phyloP scores from a whole-genome alignment of 306 rosid genomes.

The Lathyrus oleraceus region DNA sequence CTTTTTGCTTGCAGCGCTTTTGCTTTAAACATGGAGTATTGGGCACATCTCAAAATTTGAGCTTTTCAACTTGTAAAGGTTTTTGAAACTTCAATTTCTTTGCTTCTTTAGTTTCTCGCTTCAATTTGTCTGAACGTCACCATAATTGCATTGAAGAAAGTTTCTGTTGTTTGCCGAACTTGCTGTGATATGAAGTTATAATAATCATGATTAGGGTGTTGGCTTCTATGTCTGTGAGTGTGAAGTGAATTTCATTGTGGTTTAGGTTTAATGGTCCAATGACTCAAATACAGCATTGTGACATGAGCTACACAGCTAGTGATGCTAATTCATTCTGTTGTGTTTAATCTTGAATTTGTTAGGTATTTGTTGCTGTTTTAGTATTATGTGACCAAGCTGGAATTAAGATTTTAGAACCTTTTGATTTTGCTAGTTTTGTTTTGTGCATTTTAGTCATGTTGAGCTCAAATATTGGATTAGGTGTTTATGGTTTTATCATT shows the following conservation, averaged over 20 bases:
- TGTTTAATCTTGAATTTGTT: neutral
- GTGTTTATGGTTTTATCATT: neutral
- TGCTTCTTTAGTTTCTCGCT: neutral
- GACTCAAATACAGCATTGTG: neutral
- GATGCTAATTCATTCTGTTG: conserved; percentile 16
- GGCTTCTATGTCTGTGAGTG: neutral
- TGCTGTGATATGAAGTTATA: neutral
- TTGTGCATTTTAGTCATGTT: conserved; percentile 1
- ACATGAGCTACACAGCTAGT: neutral
- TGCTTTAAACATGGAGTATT: conserved; percentile 48
- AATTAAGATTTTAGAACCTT: neutral
- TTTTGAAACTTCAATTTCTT: conserved; percentile 2
- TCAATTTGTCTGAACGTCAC: neutral
- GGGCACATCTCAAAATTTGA: conserved; percentile 52
- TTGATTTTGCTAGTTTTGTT: neutral
- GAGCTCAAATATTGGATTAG: neutral
- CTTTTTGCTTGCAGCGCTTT: conserved; percentile 52
- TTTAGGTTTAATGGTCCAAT: neutral
- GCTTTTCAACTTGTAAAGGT: conserved; percentile 71
- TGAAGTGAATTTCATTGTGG: neutral
- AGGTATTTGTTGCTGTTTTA: neutral
- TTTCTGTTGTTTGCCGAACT: neutral
- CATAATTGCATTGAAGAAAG: neutral
- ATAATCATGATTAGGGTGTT: neutral
- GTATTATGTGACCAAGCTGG: conserved; percentile 9